Evolutionary conservation across 2,329 filamentous ascomycete genomes (phyloP), one percentile per base, ranked within the genome.

Genomic region (Diaporthe helianthi): DNA sequence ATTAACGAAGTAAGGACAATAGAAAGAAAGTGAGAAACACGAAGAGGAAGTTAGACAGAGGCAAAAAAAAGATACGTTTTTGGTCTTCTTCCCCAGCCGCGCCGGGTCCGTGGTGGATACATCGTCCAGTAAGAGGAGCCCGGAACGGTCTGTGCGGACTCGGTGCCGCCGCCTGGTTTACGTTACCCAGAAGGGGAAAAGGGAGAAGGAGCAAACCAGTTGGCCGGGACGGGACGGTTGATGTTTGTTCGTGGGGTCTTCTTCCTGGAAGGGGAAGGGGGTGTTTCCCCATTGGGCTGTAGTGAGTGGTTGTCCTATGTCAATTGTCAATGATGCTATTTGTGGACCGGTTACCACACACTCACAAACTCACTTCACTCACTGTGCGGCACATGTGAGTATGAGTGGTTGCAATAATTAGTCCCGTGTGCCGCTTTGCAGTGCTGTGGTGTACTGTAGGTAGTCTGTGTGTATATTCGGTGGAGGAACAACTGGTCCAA

Each of bases 71-170:
- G 4, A 22, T 10, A 24, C 4, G 13, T 33, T 33, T 33, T 33
- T 47, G 19, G 10, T 38, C 12, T 61, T 24, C 19, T 61, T 31
- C 58, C 58, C 58, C 44, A 44, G 58, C 44, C 17, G 58, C 4
- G n/a, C 41, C 58, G 58, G 58, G 44, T 63, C 58, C 58, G 58
- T 31, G 13, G 58, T 33, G 41, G 58, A 49, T 63, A 22, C 6
- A 44, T 26, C 26, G n/a, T n/a, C n/a, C n/a, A n/a, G n/a, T n/a
- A n/a, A n/a, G n/a, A n/a, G 17, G n/a, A 24, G 44, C 44, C 38
- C 41, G 58, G 44, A 19, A 63, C 44, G n/a, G 41, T 49, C 29
- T 63, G 58, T 63, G 58, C 58, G 58, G 58, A 63, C 58, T 36
- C 58, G 44, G 58, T 63, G 58, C 41, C 44, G 44, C 58, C 58